Base-by-base conservation (phyloP, 768 basidiomycete species). In the Udeniomyces megalosporus region DNA sequence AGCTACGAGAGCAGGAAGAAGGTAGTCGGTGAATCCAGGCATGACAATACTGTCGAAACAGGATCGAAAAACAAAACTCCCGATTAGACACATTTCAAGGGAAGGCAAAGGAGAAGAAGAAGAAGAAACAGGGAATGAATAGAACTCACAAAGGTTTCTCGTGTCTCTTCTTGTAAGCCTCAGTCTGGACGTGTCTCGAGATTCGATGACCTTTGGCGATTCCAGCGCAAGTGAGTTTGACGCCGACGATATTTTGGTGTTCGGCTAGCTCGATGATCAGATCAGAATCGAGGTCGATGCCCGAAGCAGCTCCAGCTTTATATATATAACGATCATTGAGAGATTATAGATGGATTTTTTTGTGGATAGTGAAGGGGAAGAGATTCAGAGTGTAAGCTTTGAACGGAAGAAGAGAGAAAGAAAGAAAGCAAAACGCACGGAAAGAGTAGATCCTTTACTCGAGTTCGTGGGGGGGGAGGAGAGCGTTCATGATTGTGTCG, bases 201-300 rank as follows among this genome's bases (percentile, higher is more conserved):
- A 90, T 76, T 20, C 88, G 82, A 58, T 84, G 82, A 49, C 88
- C 81, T 47, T 65, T 91, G 24, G 87, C 86, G 61, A 91, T 81
- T 67, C 82, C 84, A 4, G 84, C 87, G 70, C 87, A 89, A 34
- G 88, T 89, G 26, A 91, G 78, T 74, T 76, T 90, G 55, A 80
- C 82, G 62, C 88, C 88, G 63, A 89, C 84, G 67, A 88, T 86
- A 74, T 90, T 89, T 6, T 85, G 85, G 70, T 88, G 87, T 49
- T 79, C 72, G 3, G 84, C 82, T 35, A 91, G 78, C 20, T 78
- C 75, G 54, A 77, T 77, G 68, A 92, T 79, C 55, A 79, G 78
- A 71, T 90, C 87, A 0, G 86, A 88, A 71, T 88, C 84, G 44
- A 92, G 80, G 70, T 92, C 85, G 64, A 85, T 80, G 15, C 88